phyloP scores from a whole-genome alignment of 1,284 basidiomycete species.

The Ustilago shanxiensis region DNA sequence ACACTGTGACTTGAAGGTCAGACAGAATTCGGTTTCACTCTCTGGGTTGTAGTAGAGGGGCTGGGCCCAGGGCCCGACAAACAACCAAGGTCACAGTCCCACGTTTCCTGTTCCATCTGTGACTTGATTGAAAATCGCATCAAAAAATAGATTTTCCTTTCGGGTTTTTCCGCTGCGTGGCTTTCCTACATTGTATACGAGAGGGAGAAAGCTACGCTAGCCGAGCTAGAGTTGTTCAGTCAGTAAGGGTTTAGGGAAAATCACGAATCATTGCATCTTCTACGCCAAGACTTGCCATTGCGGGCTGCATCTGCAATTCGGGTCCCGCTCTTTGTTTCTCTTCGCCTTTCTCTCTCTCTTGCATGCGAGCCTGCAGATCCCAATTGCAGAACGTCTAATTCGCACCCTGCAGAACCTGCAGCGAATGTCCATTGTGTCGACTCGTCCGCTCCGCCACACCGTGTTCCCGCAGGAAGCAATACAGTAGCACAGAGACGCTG shows the following conservation, averaged over 20 bases:
- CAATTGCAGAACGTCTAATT: background rate
- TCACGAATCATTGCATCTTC: background rate
- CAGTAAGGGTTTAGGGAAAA: background rate
- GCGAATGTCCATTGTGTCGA: background rate
- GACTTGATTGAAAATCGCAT: too few species aligned
- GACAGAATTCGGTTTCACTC: too few species aligned
- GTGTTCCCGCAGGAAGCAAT: background rate
- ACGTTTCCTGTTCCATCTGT: background rate
- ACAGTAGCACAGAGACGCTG: background rate
- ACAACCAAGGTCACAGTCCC: too few species aligned
- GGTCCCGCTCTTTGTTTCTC: background rate
- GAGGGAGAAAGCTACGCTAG: too few species aligned
- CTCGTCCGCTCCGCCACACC: background rate
- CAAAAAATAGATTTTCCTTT: too few species aligned
- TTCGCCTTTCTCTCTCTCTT: background rate
- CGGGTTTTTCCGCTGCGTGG: background rate
- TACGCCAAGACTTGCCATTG: background rate
- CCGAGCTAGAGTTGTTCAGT: too few species aligned
- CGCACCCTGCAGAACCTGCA: background rate
- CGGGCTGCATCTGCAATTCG: background rate
- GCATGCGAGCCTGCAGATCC: background rate
- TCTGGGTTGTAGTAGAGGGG: too few species aligned
- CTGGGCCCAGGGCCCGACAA: background rate
- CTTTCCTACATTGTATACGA: too few species aligned
- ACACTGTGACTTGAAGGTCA: too few species aligned